Percentiles rank a stretch among this genome's conserved stretches.
Conservation (phyloP, 2,329 filamentous ascomycete species). For the Alternaria sp. region DNA sequence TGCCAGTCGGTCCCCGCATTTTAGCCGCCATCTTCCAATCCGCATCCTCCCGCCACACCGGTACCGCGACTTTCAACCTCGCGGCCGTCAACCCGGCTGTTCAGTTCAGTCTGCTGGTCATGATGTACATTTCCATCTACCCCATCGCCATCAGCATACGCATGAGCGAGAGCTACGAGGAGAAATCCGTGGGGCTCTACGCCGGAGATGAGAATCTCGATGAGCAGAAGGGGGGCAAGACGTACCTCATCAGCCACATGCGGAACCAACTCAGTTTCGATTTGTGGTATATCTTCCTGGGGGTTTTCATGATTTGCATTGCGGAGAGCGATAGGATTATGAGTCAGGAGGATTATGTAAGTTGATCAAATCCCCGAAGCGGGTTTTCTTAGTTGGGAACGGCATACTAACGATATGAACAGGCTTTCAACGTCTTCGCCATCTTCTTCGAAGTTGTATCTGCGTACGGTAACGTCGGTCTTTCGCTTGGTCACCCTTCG, state of each 20-base stretch:
- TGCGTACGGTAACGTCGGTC: constrained; percentile 78
- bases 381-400: background rate
- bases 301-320: constrained; percentile 90
- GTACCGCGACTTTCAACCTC: constrained; percentile 82
- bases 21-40: constrained; percentile 91
- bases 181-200: constrained; percentile 81
- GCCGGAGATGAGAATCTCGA: constrained; percentile 51
- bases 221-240: constrained; percentile 63
- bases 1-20: constrained; percentile 77
- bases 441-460: constrained; percentile 52
- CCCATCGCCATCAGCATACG: constrained; percentile 95
- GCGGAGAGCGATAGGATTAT: constrained; percentile 78
- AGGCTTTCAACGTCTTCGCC: constrained; percentile 56
- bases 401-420: background rate
- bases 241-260: constrained; percentile 89
- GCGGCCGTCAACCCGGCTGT: constrained; percentile 83
- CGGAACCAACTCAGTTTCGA: constrained; percentile 95
- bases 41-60: constrained; percentile 85
- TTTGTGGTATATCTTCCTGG: constrained; percentile 94
- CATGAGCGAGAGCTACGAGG: constrained; percentile 94
- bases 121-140: constrained; percentile 99
- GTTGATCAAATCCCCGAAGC: background rate
- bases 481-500: constrained; percentile 80
- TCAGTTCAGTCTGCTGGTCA: constrained; percentile 91
- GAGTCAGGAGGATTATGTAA: constrained; percentile 58